Evolutionary conservation across 1,284 basidiomycete genomes (phyloP), one percentile per base, ranked within the genome.

Genomic region (Irpex sp.): DNA sequence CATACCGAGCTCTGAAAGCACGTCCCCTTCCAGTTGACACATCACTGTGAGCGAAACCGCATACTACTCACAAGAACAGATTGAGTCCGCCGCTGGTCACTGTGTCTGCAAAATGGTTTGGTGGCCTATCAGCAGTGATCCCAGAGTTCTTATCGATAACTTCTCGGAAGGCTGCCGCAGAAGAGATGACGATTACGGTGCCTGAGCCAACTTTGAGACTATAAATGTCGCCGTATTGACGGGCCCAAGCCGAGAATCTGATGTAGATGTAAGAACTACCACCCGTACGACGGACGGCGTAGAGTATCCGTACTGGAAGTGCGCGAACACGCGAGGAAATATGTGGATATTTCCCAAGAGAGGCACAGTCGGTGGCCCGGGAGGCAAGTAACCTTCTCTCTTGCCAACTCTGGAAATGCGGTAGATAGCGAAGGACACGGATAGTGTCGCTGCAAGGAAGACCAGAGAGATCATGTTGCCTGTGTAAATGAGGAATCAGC

Each of bases 331-430:
- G 26, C 64, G 72, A 5, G 76, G 75, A 58, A 76, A 73, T 9
- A 68, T 57, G 44, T 68, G 68, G 5, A 74, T 36, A 59, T 77
- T 76, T 9, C 76, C 76, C 8, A 77, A 63, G n/a, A 76, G 21
- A 0, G 74, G 74, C 6, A 66, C 37, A 8, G 75, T 76, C 3
- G 74, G 74, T 1, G 76, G 76, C 1, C 75, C 76, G n/a, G 74
- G 74, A 17, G 76, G 76, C 17, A 77, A 69, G 26, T 65, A 62
- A 26, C 61, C 49, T 21, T 71, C 70, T 59, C 75, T 62, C 31
- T 58, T 56, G 17, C 62, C 62, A 26, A 60, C 17, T 44, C 52
- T 55, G n/a, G 7, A 49, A 5, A 62, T 19, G 8, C 57, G 26
- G 51, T 21, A n/a, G 19, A 36, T 31, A 4, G 17, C 31, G 40